These are phyloP conservation scores for Medicago ruthenica DNA, from an alignment of 306 rosid species.

Conservation along the genomic window DNA sequence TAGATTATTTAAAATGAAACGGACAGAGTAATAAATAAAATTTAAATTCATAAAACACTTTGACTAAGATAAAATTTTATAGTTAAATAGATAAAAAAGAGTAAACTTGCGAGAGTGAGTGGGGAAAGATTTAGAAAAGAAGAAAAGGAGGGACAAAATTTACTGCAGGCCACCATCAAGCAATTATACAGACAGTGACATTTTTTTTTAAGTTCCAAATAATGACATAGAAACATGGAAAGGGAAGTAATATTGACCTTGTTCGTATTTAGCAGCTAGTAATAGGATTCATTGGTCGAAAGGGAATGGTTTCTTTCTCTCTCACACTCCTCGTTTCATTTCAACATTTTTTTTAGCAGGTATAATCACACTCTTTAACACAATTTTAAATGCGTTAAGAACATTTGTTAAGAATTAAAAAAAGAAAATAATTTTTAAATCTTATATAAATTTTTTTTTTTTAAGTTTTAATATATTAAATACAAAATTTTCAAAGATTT, in stretches of 20 bases:
- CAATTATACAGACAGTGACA: slow-evolving; percentile 38
- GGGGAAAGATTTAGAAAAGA: neutral
- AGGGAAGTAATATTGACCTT: slow-evolving; percentile 8
- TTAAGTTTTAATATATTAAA: too few relatives aligned
- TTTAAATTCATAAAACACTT: neutral
- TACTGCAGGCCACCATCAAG: slow-evolving; percentile 17
- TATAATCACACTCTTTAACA: too few relatives aligned
- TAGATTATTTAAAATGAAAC: too few relatives aligned
- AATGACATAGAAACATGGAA: slow-evolving; percentile 29
- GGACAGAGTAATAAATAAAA: too few relatives aligned
- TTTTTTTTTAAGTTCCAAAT: slow-evolving; percentile 13
- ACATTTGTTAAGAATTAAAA: too few relatives aligned
- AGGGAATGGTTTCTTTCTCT: neutral
- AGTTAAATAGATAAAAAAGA: neutral
- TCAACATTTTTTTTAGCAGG: neutral
- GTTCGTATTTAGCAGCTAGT: neutral
- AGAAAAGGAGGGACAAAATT: slow-evolving; percentile 6
- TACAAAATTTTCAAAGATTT: too few relatives aligned
- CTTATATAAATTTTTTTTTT: too few relatives aligned
- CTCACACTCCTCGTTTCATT: neutral
- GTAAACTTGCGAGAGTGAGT: slow-evolving; percentile 1
- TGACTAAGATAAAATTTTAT: neutral
- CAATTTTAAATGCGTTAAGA: too few relatives aligned
- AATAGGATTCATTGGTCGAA: neutral
- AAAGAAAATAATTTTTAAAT: too few relatives aligned